phyloP scores from a whole-genome alignment of 352 stramenopile genomes.

The Globisporangium middletonii region DNA sequence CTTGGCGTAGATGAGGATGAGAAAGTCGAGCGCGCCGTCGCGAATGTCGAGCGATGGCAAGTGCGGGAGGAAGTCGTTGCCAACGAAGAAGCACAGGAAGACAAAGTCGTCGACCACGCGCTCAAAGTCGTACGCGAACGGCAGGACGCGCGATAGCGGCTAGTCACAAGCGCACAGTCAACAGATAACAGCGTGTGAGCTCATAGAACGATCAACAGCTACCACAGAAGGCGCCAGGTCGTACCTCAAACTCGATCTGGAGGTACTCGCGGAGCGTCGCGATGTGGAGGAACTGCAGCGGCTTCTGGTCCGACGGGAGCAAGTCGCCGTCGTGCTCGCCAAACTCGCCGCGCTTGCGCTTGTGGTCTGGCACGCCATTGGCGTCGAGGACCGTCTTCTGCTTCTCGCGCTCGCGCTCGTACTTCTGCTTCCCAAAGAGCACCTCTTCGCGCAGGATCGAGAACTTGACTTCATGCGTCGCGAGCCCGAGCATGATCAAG shows the following conservation, averaged over 20 bases:
- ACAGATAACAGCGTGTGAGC: background rate
- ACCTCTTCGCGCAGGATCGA: constrained; percentile 97
- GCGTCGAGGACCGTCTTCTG: constrained; percentile 62
- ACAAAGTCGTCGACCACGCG: constrained; percentile 99
- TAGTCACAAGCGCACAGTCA: constrained; percentile 6
- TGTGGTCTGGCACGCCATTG: constrained; percentile 66
- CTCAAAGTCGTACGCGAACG: constrained; percentile 96
- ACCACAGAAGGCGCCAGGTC: background rate
- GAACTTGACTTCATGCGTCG: constrained; percentile 98
- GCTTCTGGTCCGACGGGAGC: constrained; percentile 86
- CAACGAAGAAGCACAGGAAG: constrained; percentile 99
- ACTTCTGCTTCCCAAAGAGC: constrained; percentile 82
- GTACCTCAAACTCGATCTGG: constrained; percentile 88
- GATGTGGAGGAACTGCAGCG: constrained; percentile 92
- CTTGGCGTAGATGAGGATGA: constrained; percentile 97
- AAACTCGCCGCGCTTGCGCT: constrained; percentile 78
- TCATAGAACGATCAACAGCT: background rate
- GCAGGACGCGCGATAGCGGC: constrained; percentile 62
- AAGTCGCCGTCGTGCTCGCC: constrained; percentile 73
- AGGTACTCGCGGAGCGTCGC: constrained; percentile 93
- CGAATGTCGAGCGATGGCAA: constrained; percentile 97
- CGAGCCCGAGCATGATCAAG: constrained; percentile 99
- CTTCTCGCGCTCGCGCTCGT: constrained; percentile 62
- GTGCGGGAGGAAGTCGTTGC: constrained; percentile 99
- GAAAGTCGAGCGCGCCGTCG: constrained; percentile 96